A percentile compares a stretch with the other conserved stretches of the same genome.
Conservation (phyloP, 805 yeast species). For the Ogataea saltuana region DNA sequence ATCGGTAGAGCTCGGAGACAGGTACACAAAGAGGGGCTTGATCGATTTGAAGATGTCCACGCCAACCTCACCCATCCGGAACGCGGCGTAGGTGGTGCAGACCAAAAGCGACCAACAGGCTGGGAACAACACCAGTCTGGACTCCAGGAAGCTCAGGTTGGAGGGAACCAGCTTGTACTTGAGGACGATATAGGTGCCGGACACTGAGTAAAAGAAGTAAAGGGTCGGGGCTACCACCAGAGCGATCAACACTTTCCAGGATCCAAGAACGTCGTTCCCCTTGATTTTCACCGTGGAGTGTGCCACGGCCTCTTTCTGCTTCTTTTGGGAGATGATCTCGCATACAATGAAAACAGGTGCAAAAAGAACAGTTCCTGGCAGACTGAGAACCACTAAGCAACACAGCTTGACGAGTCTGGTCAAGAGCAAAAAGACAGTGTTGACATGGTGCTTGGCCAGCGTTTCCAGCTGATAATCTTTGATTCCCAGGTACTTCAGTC, state of each 20-base stretch:
- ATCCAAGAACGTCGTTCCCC: constrained; percentile 91
- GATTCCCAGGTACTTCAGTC: constrained; percentile 61
- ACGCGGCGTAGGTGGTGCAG: constrained; percentile 80
- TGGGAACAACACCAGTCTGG: constrained; percentile 38
- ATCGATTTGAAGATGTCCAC: constrained; percentile 85
- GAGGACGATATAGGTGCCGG: constrained; percentile 41
- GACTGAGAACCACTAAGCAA: constrained; percentile 57
- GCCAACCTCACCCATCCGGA: constrained; percentile 90
- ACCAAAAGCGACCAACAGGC: constrained; percentile 65
- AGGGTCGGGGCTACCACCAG: constrained; percentile 85
- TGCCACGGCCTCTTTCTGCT: constrained; percentile 77
- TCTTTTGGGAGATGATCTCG: constrained; percentile 65
- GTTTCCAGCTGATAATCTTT: constrained; percentile 71
- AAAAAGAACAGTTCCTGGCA: constrained; percentile 87
- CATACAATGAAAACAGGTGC: constrained; percentile 85
- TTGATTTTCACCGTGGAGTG: constrained; percentile 84
- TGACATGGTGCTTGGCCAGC: constrained; percentile 49
- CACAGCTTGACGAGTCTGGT: constrained; percentile 57
- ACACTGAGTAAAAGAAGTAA: constrained; percentile 73
- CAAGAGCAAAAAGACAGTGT: constrained; percentile 53
- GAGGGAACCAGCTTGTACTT: constrained; percentile 23
- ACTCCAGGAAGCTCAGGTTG: constrained; percentile 8
- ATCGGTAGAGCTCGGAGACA: constrained; percentile 52
- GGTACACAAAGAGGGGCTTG: constrained; percentile 67
- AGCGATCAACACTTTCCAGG: constrained; percentile 92